Evolutionary conservation across 371 early-diverging fungal genomes (phyloP).

Genomic region (Mucor velutinosus): DNA sequence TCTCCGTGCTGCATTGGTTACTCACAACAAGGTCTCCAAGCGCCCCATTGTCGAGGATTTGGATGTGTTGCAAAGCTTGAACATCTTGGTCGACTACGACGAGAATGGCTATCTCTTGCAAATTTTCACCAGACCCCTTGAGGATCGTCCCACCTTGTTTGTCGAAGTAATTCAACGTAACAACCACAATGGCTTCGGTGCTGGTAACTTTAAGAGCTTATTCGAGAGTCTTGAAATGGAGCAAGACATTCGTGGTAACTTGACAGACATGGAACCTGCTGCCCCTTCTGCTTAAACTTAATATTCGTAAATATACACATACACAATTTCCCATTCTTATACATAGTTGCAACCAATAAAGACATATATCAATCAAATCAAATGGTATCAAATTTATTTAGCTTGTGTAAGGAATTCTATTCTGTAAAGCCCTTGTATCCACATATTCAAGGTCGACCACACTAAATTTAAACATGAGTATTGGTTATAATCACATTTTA

Average conservation of each 20-base stretch:
- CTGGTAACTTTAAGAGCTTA: constrained; percentile 97
- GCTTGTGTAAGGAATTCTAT: constrained; percentile 43
- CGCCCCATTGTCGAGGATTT: constrained; percentile 82
- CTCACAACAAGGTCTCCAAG: constrained; percentile 58
- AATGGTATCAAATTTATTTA: constrained; percentile 7
- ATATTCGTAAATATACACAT: background rate
- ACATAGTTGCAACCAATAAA: background rate
- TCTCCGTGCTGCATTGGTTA: constrained; percentile 69
- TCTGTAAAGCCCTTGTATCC: constrained; percentile 51
- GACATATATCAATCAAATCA: background rate
- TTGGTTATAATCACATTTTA: background rate
- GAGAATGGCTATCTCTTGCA: constrained; percentile 95
- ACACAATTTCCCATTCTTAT: background rate
- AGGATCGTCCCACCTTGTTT: constrained; percentile 96
- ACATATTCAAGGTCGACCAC: constrained; percentile 52
- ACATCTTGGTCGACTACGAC: constrained; percentile 96
- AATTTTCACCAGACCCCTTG: constrained; percentile 91
- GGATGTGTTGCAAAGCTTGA: constrained; percentile 76
- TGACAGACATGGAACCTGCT: constrained; percentile 53
- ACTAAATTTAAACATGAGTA: constrained; percentile 16
- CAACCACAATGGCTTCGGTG: constrained; percentile 96
- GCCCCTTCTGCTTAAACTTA: constrained; percentile 21
- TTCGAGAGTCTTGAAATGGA: constrained; percentile 95
- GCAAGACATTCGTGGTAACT: constrained; percentile 91
- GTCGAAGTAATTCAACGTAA: constrained; percentile 96